Evolutionary conservation across 1,284 basidiomycete species (phyloP).

Genomic region (Sphaerobolus stellatus): DNA sequence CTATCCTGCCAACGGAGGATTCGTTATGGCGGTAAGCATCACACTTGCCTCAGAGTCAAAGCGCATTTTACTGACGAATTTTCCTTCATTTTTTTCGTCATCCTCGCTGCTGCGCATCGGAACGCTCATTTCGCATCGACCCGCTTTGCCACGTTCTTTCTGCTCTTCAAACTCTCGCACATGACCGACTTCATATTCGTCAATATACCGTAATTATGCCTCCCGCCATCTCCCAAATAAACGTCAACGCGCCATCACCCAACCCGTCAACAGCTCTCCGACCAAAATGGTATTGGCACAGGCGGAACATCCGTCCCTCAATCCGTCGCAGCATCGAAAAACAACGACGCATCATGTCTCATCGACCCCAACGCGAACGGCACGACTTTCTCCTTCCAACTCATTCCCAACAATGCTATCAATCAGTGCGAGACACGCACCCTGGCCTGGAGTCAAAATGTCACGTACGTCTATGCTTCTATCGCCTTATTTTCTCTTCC

Average conservation of each 20-base stretch:
- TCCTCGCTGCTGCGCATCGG: too few species aligned
- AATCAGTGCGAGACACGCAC: constrained; percentile 60
- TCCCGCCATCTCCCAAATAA: too few species aligned
- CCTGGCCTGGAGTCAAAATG: constrained; percentile 54
- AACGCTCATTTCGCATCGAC: too few species aligned
- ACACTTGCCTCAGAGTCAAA: background rate
- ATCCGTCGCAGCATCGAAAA: constrained; percentile 50
- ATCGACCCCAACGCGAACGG: constrained; percentile 43
- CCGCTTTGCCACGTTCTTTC: too few species aligned
- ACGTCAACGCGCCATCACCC: too few species aligned
- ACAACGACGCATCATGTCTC: constrained; percentile 61
- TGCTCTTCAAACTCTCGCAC: too few species aligned
- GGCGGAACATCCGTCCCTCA: constrained; percentile 72
- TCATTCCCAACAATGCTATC: constrained; percentile 58
- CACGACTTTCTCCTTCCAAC: constrained; percentile 58
- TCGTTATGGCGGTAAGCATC: constrained; percentile 69
- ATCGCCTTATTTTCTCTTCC: background rate
- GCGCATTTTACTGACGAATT: too few species aligned
- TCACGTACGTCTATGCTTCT: background rate
- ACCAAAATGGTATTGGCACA: constrained; percentile 63
- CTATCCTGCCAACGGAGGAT: constrained; percentile 66
- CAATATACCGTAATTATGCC: too few species aligned
- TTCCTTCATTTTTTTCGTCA: too few species aligned
- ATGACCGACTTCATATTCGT: too few species aligned
- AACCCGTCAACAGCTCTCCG: constrained; percentile 67